phyloP scores from a whole-genome alignment of 2,329 filamentous ascomycete species.

The Byssoonygena ceratinophila region DNA sequence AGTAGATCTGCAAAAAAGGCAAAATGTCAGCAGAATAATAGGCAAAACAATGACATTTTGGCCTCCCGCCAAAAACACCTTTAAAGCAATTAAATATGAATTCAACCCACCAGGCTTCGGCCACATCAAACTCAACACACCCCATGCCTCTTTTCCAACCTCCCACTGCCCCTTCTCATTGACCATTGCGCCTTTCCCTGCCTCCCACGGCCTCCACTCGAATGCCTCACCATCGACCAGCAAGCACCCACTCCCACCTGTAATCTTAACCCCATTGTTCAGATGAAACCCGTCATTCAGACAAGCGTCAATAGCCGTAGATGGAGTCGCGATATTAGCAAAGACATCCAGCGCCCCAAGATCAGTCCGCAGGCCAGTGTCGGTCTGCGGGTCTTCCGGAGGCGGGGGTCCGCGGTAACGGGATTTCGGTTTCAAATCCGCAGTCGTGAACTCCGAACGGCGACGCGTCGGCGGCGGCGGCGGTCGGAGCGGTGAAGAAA shows the following conservation, averaged over 20 bases:
- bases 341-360: conserved; percentile 71
- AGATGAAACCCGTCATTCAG: conserved; percentile 74
- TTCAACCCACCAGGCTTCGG: conserved; percentile 66
- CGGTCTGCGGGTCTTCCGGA: conserved; percentile 51
- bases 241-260: conserved; percentile 59
- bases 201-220: conserved; percentile 71
- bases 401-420: conserved; percentile 52
- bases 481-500: not conserved
- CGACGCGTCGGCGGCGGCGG: conserved; percentile 10
- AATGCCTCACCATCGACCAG: conserved; percentile 83
- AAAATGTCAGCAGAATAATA: not conserved
- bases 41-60: conserved; percentile 11
- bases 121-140: conserved; percentile 66
- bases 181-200: conserved; percentile 42
- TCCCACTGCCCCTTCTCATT: conserved; percentile 78
- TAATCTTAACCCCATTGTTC: conserved; percentile 65
- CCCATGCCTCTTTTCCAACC: conserved; percentile 59
- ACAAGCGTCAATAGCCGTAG: conserved; percentile 75
- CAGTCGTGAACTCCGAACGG: conserved; percentile 10
- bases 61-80: not conserved
- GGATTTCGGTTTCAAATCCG: conserved; percentile 28
- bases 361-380: conserved; percentile 35
- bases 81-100: not conserved
- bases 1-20: conserved; percentile 55
- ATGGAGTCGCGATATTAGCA: conserved; percentile 60